Conservation (phyloP, 257 asterid species). For the Dorcoceras hygrometricum region DNA sequence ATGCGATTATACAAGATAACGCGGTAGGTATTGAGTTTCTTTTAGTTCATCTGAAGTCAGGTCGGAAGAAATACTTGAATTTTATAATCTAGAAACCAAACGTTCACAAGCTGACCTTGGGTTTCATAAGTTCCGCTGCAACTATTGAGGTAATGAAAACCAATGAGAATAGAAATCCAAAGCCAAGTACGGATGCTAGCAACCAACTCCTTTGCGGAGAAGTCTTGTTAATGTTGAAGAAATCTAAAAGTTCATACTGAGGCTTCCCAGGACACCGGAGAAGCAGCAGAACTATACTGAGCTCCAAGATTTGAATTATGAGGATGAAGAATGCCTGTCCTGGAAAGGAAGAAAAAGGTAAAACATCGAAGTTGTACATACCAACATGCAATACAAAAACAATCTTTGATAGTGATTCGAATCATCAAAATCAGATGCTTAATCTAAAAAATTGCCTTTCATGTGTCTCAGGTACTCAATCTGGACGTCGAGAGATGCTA, state of each 20-base stretch:
- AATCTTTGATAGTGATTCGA: background rate
- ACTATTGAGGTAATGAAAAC: slow-evolving; percentile 54
- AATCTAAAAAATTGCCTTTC: slow-evolving; percentile 8
- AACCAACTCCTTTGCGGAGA: slow-evolving; percentile 56
- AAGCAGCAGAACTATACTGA: slow-evolving; percentile 50
- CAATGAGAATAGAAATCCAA: slow-evolving; percentile 49
- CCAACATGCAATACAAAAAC: slow-evolving; percentile 2
- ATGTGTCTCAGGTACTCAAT: background rate
- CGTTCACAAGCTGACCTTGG: slow-evolving; percentile 41
- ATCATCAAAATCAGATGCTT: slow-evolving; percentile 11
- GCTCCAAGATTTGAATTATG: slow-evolving; percentile 58
- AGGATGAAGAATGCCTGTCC: slow-evolving; percentile 57
- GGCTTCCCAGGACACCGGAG: slow-evolving; percentile 52
- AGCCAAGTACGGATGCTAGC: slow-evolving; percentile 55
- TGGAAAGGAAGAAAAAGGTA: slow-evolving; percentile 20
- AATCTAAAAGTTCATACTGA: slow-evolving; percentile 45
- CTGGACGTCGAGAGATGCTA: background rate
- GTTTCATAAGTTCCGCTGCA: slow-evolving; percentile 44
- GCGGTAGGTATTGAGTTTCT: background rate
- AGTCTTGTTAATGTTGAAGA: slow-evolving; percentile 38
- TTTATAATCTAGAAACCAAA: background rate
- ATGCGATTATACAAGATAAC: background rate
- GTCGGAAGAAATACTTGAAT: background rate
- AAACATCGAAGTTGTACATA: slow-evolving; percentile 11
- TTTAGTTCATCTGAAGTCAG: background rate